A percentile compares a stretch with the other conserved stretches of the same genome.
phyloP scores from a whole-genome alignment of 768 basidiomycete genomes.

The Tulasnella sp. region DNA sequence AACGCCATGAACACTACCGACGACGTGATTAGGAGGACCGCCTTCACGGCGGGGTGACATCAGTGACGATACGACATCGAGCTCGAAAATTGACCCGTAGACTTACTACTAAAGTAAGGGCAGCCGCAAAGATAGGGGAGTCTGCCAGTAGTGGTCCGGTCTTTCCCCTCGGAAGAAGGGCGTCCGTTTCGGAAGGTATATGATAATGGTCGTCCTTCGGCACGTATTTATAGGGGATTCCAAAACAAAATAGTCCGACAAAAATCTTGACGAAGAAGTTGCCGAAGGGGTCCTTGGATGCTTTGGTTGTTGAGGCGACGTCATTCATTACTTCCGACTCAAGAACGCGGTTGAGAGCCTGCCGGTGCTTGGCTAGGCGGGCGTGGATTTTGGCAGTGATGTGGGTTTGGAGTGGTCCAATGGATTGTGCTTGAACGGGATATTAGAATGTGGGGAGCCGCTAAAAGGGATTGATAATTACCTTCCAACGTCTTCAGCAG shows the following conservation, averaged over 20 bases:
- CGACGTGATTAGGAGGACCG: slow-evolving; percentile 5
- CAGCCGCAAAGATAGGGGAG: slow-evolving; percentile 14
- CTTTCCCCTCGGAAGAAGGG: neutral
- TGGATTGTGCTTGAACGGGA: neutral
- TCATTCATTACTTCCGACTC: neutral
- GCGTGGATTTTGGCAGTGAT: slow-evolving; percentile 61
- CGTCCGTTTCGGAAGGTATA: neutral
- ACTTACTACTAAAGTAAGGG: slow-evolving; percentile 7
- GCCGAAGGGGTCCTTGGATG: slow-evolving; percentile 36
- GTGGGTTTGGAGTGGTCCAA: slow-evolving; percentile 42
- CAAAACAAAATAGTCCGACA: slow-evolving; percentile 58
- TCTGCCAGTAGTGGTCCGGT: neutral
- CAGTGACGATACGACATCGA: neutral
- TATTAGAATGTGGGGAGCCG: neutral
- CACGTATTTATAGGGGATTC: slow-evolving; percentile 67
- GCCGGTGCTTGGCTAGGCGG: slow-evolving; percentile 35
- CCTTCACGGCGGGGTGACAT: neutral
- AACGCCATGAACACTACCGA: slow-evolving; percentile 11
- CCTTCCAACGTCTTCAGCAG: slow-evolving; percentile 44
- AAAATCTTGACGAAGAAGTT: slow-evolving; percentile 52
- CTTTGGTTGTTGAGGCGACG: slow-evolving; percentile 13
- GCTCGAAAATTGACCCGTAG: neutral
- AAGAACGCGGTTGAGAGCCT: slow-evolving; percentile 1
- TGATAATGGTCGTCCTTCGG: neutral
- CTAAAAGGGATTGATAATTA: slow-evolving; percentile 13